Evolutionary conservation across 2,329 filamentous ascomycete species (phyloP), one percentile per base, ranked within the genome.

Genomic region (Botryotinia calthae): DNA sequence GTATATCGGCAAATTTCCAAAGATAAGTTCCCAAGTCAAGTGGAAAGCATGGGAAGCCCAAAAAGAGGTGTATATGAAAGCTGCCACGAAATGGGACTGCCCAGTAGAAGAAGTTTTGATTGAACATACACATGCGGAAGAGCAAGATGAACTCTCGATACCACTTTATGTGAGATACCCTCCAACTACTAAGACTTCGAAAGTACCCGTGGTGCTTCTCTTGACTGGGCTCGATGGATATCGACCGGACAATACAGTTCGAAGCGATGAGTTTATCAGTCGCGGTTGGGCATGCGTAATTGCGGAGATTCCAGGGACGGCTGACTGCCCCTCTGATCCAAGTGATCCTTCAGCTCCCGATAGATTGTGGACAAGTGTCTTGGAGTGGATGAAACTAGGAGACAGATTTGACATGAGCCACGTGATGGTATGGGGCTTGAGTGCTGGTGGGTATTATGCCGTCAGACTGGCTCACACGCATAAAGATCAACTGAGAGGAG

Each of bases 391-490:
- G 84, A 81, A 79, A 2, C 73, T 79, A 4, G 82, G 87, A 67
- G 81, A 83, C 1, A 78, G 82, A 44, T 88, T 91, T 77, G 86
- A 92, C 79, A 87, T 87, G 84, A 76, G 78, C 1, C 85, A 84
- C 48, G 82, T 93, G 12, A 81, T 89, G 74, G 87, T 85, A 64
- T 92, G 90, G 90, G 90, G 90, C 0, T 82, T 92, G 48, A 90
- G 87, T 75, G 85, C 87, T 0, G 90, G 90, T 44, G 90, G 90
- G 0, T 92, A 91, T 83, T 91, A 92, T 81, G 90, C 90, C 31
- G 84, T 90, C 54, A 86, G 90, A 28, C 84, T 88, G n/a, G 90
- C 90, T 62, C 89, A 91, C 80, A 92, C 89, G n/a, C 90, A 92
- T 79, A 82, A 83, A 28, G 79, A 83, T 0, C 81, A 82, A 16